Evolutionary conservation across 176 grass and related monocot species (phyloP), one percentile per base, ranked within the genome.

Genomic region (Rhynchospora pubera): DNA sequence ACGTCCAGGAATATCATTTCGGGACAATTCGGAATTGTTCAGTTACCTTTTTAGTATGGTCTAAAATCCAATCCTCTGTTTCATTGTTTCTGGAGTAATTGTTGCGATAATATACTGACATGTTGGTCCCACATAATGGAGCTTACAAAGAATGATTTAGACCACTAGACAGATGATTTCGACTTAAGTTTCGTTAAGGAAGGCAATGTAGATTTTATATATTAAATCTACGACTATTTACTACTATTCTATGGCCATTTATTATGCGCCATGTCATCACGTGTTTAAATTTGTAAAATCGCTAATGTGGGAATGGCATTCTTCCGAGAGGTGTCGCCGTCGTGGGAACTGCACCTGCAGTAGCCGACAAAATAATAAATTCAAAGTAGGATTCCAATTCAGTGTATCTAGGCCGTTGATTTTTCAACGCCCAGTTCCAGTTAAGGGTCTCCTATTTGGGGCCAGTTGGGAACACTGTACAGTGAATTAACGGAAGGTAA

Each of bases 311-410:
- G 0, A 12, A 56, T 56, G 6, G 7, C 50, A 34, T 22, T 34
- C 23, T 16, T 4, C 5, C 2, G 19, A 5, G 45, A 15, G 22
- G 21, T 82, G 79, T 82, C 79, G 61, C 58, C 53, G 28, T 82
- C 79, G 43, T 67, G 61, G 79, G 32, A 82, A 34, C 61, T 18
- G 59, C 19, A 45, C 62, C 23, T 67, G 39, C 61, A 52, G 18
- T 82, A 82, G 43, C 57, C 79, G 79, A 82, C 61, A 79, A 42
- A 43, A 79, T 78, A 62, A 19, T 70, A 6, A 70, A 77, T 77
- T 56, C 4, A 3, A 11, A 50, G 7, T 28, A 11, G 34, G 65
- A 69, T 69, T 69, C 22, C 5, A 47, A 53, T 67, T 5, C 13
- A 13, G 22, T 82, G 55, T 9, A 82, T 82, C 79, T 30, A 7